phyloP scores from a whole-genome alignment of 2,329 filamentous ascomycete genomes.

The Macrophomina pseudophaseolina region DNA sequence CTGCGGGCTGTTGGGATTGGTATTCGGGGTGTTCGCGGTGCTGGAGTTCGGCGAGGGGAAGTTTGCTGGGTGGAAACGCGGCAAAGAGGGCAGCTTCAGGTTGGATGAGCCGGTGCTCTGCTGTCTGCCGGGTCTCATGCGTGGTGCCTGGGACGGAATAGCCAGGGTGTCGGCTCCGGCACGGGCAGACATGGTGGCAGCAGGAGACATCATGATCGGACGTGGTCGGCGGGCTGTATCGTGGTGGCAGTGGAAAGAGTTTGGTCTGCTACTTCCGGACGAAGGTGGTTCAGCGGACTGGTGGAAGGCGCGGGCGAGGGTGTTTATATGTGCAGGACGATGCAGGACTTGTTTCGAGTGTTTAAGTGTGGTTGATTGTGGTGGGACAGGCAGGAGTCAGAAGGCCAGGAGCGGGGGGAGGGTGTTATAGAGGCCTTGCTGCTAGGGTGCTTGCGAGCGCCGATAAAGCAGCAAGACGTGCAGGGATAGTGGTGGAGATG shows the following conservation, averaged over 20 bases:
- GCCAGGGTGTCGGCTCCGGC: slow-evolving; percentile 37
- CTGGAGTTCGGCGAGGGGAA: slow-evolving; percentile 51
- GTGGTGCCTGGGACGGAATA: slow-evolving; percentile 43
- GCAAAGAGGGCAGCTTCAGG: slow-evolving; percentile 55
- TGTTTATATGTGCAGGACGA: slow-evolving; percentile 6
- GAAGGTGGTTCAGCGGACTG: not conserved
- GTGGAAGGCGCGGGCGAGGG: not conserved
- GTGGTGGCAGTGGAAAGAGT: not conserved
- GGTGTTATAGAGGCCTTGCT: slow-evolving; percentile 13
- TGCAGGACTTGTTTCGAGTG: not conserved
- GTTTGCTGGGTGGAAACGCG: slow-evolving; percentile 60
- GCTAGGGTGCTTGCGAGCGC: slow-evolving; percentile 11
- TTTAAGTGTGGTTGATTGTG: not conserved
- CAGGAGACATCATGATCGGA: slow-evolving; percentile 12
- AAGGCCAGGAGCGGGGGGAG: slow-evolving; percentile 21
- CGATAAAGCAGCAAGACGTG: slow-evolving; percentile 23
- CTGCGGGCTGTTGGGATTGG: slow-evolving; percentile 47
- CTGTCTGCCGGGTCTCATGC: slow-evolving; percentile 40
- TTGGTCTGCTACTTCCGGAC: not conserved
- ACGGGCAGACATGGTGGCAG: slow-evolving; percentile 13
- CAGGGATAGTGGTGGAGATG: slow-evolving; percentile 13
- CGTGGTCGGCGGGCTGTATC: slow-evolving; percentile 8
- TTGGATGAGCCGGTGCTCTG: slow-evolving; percentile 42
- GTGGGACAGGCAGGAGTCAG: slow-evolving; percentile 13
- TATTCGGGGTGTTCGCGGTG: slow-evolving; percentile 42